phyloP scores from a whole-genome alignment of 441 rosid genomes.

The Croton setiger region DNA sequence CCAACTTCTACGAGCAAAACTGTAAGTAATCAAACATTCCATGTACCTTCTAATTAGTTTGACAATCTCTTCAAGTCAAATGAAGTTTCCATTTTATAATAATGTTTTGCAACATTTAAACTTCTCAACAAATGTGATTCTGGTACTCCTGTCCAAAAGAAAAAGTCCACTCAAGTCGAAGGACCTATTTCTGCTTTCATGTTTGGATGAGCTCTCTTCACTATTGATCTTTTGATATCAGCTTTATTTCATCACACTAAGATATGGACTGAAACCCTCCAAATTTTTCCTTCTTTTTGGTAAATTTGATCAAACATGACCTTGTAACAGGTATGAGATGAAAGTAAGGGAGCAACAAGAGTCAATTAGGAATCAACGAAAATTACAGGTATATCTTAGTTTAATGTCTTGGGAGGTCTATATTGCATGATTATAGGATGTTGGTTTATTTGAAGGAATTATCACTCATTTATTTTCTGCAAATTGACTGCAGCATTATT shows the following conservation, averaged over 20 bases:
- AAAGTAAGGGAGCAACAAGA: constrained; percentile 92
- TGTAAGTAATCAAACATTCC: constrained; percentile 39
- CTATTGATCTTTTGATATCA: not conserved
- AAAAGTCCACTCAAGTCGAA: not conserved
- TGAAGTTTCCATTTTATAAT: not conserved
- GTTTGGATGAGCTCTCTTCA: not conserved
- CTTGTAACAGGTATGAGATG: constrained; percentile 68
- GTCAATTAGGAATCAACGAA: constrained; percentile 62
- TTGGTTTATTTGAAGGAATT: not conserved
- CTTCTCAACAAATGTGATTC: not conserved
- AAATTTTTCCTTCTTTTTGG: constrained; percentile 11
- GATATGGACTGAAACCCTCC: constrained; percentile 3
- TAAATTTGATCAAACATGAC: constrained; percentile 20
- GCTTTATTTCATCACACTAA: not conserved
- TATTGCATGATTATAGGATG: not conserved
- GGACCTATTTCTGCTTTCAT: not conserved
- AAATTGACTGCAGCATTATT: not conserved
- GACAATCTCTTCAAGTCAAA: not conserved
- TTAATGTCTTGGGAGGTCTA: not conserved
- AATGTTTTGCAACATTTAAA: not conserved
- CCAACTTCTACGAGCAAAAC: constrained; percentile 89
- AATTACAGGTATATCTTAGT: constrained; percentile 52
- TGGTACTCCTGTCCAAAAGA: not conserved
- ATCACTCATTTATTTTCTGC: not conserved
- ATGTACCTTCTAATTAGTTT: not conserved